These are phyloP conservation scores for Rubroboletus pulcherrimus DNA, from an alignment of 768 basidiomycete genomes.

Conservation along the genomic window DNA sequence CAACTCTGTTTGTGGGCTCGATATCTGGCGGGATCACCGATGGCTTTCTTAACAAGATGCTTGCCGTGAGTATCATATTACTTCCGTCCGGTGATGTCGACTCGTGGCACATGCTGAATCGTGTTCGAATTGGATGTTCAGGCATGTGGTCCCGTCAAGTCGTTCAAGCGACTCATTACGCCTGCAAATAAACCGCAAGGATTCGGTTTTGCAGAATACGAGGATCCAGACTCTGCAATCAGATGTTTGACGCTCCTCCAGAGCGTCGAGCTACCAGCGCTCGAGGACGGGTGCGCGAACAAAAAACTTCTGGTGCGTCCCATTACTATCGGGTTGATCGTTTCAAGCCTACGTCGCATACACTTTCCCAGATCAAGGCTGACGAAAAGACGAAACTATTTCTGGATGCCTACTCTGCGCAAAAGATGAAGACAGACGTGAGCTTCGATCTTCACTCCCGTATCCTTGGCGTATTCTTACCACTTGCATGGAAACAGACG, in stretches of 20 bases:
- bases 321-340: not conserved
- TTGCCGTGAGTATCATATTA: constrained; percentile 52
- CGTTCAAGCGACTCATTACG: constrained; percentile 90
- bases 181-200: constrained; percentile 93
- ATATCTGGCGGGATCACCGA: constrained; percentile 94
- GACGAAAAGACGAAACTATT: constrained; percentile 93
- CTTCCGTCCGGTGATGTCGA: not conserved
- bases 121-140: constrained; percentile 28
- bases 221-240: constrained; percentile 88
- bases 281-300: constrained; percentile 55
- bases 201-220: constrained; percentile 95
- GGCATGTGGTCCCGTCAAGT: constrained; percentile 88
- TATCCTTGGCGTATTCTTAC: not conserved
- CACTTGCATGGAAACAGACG: constrained; percentile 39
- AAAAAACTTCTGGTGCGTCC: constrained; percentile 69
- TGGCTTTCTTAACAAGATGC: constrained; percentile 69
- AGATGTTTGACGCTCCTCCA: constrained; percentile 68
- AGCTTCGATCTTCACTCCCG: constrained; percentile 26
- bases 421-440: constrained; percentile 80
- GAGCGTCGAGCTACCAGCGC: constrained; percentile 57
- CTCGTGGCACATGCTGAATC: not conserved
- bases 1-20: constrained; percentile 86
- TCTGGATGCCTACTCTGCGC: constrained; percentile 78
- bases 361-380: constrained; percentile 69
- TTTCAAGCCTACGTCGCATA: constrained; percentile 40